Conservation (phyloP, 306 rosid species). For the Medicago lupulina region DNA sequence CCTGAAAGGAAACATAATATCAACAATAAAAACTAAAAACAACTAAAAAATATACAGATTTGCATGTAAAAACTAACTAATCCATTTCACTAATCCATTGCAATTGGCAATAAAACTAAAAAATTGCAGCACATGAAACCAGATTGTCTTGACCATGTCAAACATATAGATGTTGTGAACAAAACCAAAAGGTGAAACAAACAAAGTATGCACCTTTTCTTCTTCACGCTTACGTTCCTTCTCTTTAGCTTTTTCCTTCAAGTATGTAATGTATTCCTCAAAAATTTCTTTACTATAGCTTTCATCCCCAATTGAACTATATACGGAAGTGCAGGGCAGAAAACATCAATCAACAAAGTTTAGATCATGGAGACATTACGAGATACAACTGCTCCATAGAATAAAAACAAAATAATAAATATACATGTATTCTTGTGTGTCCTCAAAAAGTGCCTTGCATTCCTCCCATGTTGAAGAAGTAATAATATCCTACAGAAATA, state of each 20-base stretch:
- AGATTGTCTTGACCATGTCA: constrained; percentile 11
- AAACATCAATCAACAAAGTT: constrained; percentile 9
- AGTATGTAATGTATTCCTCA: constrained; percentile 71
- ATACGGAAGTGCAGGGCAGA: constrained; percentile 32
- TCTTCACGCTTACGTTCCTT: constrained; percentile 97
- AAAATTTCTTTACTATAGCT: constrained; percentile 68
- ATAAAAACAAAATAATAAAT: constrained; percentile 1
- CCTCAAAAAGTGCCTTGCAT: constrained; percentile 82
- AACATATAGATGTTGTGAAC: constrained; percentile 13
- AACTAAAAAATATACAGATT: no score
- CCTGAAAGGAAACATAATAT: constrained; percentile 18
- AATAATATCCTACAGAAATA: constrained; percentile 74
- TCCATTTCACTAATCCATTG: background rate
- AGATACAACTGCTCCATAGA: constrained; percentile 6
- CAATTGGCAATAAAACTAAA: background rate
- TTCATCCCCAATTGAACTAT: constrained; percentile 83
- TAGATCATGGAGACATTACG: constrained; percentile 20
- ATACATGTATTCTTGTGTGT: constrained; percentile 91
- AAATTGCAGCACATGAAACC: constrained; percentile 9
- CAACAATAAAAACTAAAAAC: background rate
- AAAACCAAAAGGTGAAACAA: constrained; percentile 24
- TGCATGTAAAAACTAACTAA: background rate
- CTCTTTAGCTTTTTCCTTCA: constrained; percentile 90
- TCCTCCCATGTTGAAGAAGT: constrained; percentile 87
- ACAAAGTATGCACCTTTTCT: constrained; percentile 69